Evolutionary conservation across 495 filamentous ascomycete species (phyloP).

Genomic region (Xylaria grammica): DNA sequence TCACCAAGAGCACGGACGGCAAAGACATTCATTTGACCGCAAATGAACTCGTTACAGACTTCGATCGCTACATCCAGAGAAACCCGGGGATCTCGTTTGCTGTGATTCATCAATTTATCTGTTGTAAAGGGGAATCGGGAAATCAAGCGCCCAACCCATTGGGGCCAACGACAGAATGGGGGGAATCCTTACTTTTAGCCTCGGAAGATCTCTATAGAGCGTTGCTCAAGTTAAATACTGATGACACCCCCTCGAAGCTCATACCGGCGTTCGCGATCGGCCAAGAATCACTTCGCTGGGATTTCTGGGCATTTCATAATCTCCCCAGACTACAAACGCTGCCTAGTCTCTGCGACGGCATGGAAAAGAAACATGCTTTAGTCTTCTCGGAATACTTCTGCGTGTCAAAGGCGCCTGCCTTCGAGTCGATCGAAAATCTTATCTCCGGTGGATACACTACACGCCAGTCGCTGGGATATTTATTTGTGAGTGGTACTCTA

Average conservation of each 20-base stretch:
- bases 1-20: neutral
- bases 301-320: slow-evolving; percentile 1
- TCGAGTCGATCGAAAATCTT: neutral
- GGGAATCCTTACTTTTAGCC: neutral
- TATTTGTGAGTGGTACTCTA: neutral
- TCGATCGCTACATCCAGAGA: neutral
- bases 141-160: neutral
- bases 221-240: neutral
- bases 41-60: neutral
- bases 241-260: neutral
- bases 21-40: neutral
- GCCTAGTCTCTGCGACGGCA: neutral
- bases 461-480: neutral
- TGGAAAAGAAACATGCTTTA: neutral
- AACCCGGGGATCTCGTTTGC: neutral
- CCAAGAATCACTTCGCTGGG: neutral
- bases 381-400: slow-evolving; percentile 7
- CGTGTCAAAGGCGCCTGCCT: neutral
- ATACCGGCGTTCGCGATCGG: neutral
- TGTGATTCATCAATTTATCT: neutral
- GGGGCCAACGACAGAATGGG: neutral
- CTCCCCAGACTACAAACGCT: neutral
- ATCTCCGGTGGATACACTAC: neutral
- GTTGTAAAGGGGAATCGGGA: neutral
- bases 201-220: neutral